phyloP scores from a whole-genome alignment of 495 filamentous ascomycete genomes.

The Hypoxylon fragiforme region DNA sequence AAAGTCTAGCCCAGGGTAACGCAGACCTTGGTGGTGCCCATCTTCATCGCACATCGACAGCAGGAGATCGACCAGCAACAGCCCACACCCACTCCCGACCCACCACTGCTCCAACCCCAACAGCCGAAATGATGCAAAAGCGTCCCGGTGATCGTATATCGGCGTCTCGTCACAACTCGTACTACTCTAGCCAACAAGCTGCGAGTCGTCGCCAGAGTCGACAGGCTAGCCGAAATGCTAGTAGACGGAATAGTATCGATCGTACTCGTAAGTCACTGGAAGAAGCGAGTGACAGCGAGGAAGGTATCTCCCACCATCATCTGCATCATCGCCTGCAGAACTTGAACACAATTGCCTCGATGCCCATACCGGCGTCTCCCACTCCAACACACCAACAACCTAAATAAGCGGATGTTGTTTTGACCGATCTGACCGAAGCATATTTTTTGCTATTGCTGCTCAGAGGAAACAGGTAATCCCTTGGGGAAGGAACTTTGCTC shows the following conservation, averaged over 20 bases:
- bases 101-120: slow-evolving; percentile 9
- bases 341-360: slow-evolving; percentile 30
- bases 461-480: neutral
- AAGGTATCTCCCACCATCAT: slow-evolving; percentile 25
- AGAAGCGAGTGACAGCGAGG: slow-evolving; percentile 9
- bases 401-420: slow-evolving; percentile 2
- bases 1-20: slow-evolving; percentile 62
- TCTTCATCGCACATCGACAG: slow-evolving; percentile 24
- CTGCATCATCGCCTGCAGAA: slow-evolving; percentile 29
- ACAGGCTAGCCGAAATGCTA: slow-evolving; percentile 33
- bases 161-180: slow-evolving; percentile 31
- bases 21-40: slow-evolving; percentile 44
- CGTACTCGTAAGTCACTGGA: slow-evolving; percentile 16
- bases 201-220: slow-evolving; percentile 34
- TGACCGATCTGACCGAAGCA: neutral
- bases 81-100: slow-evolving; percentile 15
- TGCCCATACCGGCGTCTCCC: slow-evolving; percentile 6
- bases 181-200: slow-evolving; percentile 34
- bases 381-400: neutral
- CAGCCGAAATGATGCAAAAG: slow-evolving; percentile 23
- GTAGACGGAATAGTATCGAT: slow-evolving; percentile 29
- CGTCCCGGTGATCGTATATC: slow-evolving; percentile 32
- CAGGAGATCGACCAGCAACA: slow-evolving; percentile 19
- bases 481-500: neutral
- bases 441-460: neutral